Conservation (phyloP, 73 alveolate genomes). For the Tetrahymena thermophila region DNA sequence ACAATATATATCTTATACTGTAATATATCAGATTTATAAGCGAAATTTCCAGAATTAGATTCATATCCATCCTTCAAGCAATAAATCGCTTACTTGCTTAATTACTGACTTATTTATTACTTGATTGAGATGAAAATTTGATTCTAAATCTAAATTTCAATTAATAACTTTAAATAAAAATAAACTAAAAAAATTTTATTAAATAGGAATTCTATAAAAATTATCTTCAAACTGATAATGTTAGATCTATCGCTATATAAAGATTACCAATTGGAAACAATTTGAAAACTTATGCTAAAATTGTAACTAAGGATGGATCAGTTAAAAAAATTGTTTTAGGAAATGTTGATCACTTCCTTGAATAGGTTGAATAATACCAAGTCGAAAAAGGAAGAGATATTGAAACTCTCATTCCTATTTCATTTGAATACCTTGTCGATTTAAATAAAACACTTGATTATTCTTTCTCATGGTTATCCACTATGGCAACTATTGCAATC, state of each 20-base stretch:
- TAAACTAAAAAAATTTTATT: neutral
- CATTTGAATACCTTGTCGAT: constrained; percentile 4
- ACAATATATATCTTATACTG: constrained; percentile 38
- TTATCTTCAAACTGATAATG: constrained; percentile 9
- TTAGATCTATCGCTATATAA: constrained; percentile 2
- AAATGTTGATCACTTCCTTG: constrained; percentile 40
- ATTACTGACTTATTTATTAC: too few species aligned
- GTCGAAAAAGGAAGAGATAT: constrained; percentile 25
- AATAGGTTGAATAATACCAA: constrained; percentile 19
- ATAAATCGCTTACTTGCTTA: too few species aligned
- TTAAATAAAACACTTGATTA: constrained; percentile 8
- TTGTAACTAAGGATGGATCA: neutral
- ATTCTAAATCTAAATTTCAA: neutral
- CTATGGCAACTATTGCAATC: neutral
- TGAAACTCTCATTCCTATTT: constrained; percentile 28
- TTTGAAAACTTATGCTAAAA: constrained; percentile 8
- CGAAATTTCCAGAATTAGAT: neutral
- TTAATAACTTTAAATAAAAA: too few species aligned
- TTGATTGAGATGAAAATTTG: neutral
- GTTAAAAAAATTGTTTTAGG: constrained; percentile 15
- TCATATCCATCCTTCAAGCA: neutral
- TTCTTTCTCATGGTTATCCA: neutral
- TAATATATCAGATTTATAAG: neutral
- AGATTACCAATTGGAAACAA: constrained; percentile 4
- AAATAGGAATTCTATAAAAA: constrained; percentile 23